Conservation (phyloP, 192 early-diverging fungal species). For the Podila minutissima region DNA sequence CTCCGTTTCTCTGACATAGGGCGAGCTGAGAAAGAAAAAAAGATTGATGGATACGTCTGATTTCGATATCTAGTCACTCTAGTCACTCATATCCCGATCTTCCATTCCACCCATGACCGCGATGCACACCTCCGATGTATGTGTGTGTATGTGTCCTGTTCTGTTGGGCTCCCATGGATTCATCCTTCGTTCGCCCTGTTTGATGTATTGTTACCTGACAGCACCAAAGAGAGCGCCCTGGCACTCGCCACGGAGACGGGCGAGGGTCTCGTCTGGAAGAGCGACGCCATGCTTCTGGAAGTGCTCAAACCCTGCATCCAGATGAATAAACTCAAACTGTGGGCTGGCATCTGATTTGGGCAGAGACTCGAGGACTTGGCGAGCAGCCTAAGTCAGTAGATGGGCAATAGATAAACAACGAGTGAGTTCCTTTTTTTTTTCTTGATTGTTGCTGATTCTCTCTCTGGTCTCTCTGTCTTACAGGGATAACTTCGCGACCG, state of each 20-base stretch:
- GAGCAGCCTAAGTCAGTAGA: conserved; percentile 73
- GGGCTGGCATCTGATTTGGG: conserved; percentile 57
- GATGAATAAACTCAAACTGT: conserved; percentile 80
- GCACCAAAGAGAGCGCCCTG: conserved; percentile 97
- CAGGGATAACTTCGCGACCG: conserved; percentile 95
- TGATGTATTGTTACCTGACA: conserved; percentile 70
- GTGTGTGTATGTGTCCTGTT: background rate
- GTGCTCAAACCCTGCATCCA: conserved; percentile 96
- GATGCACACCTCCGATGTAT: too few species aligned
- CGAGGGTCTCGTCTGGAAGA: conserved; percentile 89
- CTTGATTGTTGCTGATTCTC: too few species aligned
- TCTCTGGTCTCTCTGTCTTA: conserved; percentile 22
- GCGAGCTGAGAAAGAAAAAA: too few species aligned
- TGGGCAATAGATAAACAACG: background rate
- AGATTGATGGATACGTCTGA: too few species aligned
- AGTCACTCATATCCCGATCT: too few species aligned
- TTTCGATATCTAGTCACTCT: too few species aligned
- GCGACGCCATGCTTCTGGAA: conserved; percentile 95
- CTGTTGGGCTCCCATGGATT: background rate
- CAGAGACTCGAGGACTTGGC: conserved; percentile 85
- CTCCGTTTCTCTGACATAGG: too few species aligned
- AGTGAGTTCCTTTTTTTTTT: background rate
- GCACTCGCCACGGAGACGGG: conserved; percentile 82
- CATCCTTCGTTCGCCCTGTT: background rate
- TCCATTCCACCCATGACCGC: too few species aligned